These are phyloP conservation scores for Mortierella sp. DNA, from an alignment of 371 early-diverging fungal genomes.

Conservation along the genomic window DNA sequence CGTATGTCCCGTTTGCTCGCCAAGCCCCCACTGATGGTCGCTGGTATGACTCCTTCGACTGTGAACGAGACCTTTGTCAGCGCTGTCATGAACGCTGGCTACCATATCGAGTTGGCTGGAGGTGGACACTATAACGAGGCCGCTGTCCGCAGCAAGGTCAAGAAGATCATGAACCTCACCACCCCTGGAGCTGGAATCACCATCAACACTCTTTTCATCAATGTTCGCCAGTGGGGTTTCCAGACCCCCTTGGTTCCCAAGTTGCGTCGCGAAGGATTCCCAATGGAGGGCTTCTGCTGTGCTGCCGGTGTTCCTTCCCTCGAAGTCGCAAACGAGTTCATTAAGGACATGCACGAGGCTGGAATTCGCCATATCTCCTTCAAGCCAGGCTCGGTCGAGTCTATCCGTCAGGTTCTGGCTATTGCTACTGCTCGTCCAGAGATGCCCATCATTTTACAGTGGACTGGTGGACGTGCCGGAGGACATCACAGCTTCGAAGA, in stretches of 20 bases:
- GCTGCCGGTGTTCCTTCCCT: constrained; percentile 96
- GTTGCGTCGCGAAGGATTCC: constrained; percentile 92
- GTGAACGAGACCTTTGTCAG: constrained; percentile 80
- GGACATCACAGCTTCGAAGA: constrained; percentile 98
- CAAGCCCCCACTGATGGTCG: constrained; percentile 92
- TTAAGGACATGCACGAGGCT: constrained; percentile 75
- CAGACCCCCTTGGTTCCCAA: constrained; percentile 91
- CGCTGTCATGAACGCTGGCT: constrained; percentile 94
- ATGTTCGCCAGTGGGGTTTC: constrained; percentile 96
- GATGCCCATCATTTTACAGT: constrained; percentile 93
- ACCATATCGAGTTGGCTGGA: constrained; percentile 94
- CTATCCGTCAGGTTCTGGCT: constrained; percentile 87
- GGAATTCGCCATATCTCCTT: constrained; percentile 93
- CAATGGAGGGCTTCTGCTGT: constrained; percentile 90
- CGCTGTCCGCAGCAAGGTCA: constrained; percentile 83
- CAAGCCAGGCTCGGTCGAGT: constrained; percentile 91
- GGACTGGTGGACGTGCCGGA: constrained; percentile 98
- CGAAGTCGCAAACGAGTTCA: constrained; percentile 91
- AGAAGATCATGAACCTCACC: constrained; percentile 79
- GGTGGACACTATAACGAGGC: constrained; percentile 94
- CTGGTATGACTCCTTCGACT: constrained; percentile 92
- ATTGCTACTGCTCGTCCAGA: constrained; percentile 92
- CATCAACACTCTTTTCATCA: constrained; percentile 92
- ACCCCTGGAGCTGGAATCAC: constrained; percentile 91
- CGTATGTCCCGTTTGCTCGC: constrained; percentile 89